phyloP scores from a whole-genome alignment of 1,139 yeast species.

The Geotrichum carabidarum region DNA sequence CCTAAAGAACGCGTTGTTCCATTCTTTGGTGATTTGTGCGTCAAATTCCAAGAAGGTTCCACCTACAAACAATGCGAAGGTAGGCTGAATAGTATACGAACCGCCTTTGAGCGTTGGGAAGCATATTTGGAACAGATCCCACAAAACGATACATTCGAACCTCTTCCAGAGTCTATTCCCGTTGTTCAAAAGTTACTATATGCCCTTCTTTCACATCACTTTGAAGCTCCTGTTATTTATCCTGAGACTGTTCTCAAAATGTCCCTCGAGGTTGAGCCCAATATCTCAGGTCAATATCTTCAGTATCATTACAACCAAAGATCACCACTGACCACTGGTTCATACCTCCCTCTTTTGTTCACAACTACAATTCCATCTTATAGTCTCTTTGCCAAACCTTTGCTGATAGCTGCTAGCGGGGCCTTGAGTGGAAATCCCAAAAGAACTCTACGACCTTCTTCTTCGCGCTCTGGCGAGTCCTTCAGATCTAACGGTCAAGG shows the following conservation, averaged over 20 bases:
- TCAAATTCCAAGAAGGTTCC: constrained; percentile 38
- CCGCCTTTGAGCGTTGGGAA: constrained; percentile 79
- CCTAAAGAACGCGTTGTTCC: constrained; percentile 80
- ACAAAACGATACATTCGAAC: constrained; percentile 38
- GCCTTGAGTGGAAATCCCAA: constrained; percentile 19
- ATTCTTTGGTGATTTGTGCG: constrained; percentile 77
- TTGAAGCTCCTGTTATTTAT: constrained; percentile 27
- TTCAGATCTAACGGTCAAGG: constrained; percentile 6
- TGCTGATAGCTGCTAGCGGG: constrained; percentile 39
- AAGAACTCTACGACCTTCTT: constrained; percentile 20
- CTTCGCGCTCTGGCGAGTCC: constrained; percentile 18
- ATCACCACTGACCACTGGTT: constrained; percentile 51
- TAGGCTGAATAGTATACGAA: constrained; percentile 61
- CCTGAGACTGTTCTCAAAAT: constrained; percentile 36
- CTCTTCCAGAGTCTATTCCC: constrained; percentile 33
- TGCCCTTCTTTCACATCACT: constrained; percentile 34
- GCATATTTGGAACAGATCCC: constrained; percentile 49
- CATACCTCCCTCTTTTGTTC: constrained; percentile 57
- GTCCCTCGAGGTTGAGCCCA: constrained; percentile 47
- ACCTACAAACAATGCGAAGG: constrained; percentile 58
- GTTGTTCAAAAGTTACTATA: constrained; percentile 37
- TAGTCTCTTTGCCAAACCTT: constrained; percentile 49
- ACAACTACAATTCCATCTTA: constrained; percentile 51
- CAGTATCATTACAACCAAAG: constrained; percentile 42
- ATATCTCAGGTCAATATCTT: constrained; percentile 42